A percentile compares a stretch with the other conserved stretches of the same genome.
These are phyloP conservation scores for Ascochyta pisi DNA, from an alignment of 2,329 filamentous ascomycete genomes.

Conservation along the genomic window DNA sequence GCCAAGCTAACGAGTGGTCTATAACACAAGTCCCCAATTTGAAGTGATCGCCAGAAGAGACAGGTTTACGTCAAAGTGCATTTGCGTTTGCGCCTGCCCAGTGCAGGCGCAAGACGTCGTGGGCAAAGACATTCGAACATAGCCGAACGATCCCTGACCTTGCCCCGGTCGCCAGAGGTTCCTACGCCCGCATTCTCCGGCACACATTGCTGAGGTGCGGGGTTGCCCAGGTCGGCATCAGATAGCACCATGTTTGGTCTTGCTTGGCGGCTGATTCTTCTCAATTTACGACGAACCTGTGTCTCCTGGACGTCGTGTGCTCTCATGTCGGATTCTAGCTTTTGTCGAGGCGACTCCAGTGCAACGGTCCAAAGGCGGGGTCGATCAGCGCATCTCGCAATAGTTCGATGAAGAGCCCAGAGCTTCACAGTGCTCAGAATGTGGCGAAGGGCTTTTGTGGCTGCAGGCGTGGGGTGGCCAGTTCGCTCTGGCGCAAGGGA, in stretches of 20 bases:
- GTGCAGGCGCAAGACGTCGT: conserved; percentile 6
- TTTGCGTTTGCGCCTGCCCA: neutral
- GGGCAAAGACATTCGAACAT: conserved; percentile 1
- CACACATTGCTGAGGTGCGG: conserved; percentile 18
- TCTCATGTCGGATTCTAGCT: neutral
- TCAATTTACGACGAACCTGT: neutral
- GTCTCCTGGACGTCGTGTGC: neutral
- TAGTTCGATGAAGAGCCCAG: conserved; percentile 16
- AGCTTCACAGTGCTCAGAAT: conserved; percentile 15
- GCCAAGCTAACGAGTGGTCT: conserved; percentile 1
- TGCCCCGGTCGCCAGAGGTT: conserved; percentile 2
- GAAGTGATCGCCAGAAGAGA: conserved; percentile 4
- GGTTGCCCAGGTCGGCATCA: conserved; percentile 23
- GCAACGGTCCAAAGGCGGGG: conserved; percentile 28
- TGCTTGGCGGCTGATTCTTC: neutral
- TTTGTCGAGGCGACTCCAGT: conserved; percentile 11
- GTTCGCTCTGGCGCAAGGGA: conserved; percentile 22
- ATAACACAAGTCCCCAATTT: neutral
- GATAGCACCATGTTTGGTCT: neutral
- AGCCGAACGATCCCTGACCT: conserved; percentile 11
- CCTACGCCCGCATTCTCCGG: neutral
- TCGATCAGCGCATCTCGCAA: conserved; percentile 23
- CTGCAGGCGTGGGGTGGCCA: conserved; percentile 25
- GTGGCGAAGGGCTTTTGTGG: conserved; percentile 26
- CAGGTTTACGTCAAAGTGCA: conserved; percentile 15